phyloP scores from a whole-genome alignment of 768 basidiomycete species.

The Dendrothele bispora region DNA sequence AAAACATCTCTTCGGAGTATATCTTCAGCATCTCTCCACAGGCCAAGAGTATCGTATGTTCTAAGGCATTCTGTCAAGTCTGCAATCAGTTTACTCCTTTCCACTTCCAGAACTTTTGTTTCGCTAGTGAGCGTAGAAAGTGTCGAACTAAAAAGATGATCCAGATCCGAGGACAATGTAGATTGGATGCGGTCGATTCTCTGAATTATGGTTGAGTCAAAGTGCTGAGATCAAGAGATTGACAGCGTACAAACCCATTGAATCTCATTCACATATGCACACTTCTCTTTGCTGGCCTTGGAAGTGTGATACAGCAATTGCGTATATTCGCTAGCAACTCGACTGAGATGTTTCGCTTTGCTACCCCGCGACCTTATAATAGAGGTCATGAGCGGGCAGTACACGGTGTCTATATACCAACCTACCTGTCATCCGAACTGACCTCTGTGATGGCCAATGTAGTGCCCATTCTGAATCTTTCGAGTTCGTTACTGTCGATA shows the following conservation, averaged over 20 bases:
- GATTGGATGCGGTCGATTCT: slow-evolving; percentile 82
- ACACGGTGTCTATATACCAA: slow-evolving; percentile 1
- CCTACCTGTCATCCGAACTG: slow-evolving; percentile 42
- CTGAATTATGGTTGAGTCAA: slow-evolving; percentile 31
- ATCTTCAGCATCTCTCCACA: slow-evolving; percentile 89
- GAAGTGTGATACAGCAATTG: slow-evolving; percentile 88
- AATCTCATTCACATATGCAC: slow-evolving; percentile 78
- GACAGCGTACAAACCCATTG: slow-evolving; percentile 68
- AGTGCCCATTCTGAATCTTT: slow-evolving; percentile 1
- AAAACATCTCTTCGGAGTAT: slow-evolving; percentile 74
- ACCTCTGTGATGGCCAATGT: slow-evolving; percentile 24
- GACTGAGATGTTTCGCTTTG: slow-evolving; percentile 75
- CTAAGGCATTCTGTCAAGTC: slow-evolving; percentile 79
- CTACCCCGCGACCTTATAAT: slow-evolving; percentile 53
- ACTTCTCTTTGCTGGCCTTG: slow-evolving; percentile 77
- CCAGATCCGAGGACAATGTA: slow-evolving; percentile 83
- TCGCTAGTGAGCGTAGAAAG: slow-evolving; percentile 52
- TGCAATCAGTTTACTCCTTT: slow-evolving; percentile 58
- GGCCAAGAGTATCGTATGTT: slow-evolving; percentile 76
- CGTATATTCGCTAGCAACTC: slow-evolving; percentile 89
- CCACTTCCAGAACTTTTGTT: slow-evolving; percentile 56
- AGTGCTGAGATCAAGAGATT: background rate
- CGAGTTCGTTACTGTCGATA: slow-evolving; percentile 29
- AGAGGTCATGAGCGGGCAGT: slow-evolving; percentile 6
- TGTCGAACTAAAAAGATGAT: slow-evolving; percentile 72